Percentiles rank a stretch among this genome's conserved stretches.
Evolutionary conservation across 2,329 filamentous ascomycete species (phyloP).

Genomic region (Venturia effusa): DNA sequence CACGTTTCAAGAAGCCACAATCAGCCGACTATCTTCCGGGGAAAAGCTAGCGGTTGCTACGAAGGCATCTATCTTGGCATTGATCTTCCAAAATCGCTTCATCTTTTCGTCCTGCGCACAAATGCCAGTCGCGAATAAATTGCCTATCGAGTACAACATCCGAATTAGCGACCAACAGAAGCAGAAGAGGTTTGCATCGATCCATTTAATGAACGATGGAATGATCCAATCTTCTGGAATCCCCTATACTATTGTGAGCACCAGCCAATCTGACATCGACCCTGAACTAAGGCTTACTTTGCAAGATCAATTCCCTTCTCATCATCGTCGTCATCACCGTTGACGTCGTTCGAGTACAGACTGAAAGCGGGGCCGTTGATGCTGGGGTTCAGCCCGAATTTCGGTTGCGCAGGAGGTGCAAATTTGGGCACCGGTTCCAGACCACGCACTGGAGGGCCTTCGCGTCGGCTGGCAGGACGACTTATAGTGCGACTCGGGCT

Average conservation of each 20-base stretch:
- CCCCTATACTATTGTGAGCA: slow-evolving; percentile 1
- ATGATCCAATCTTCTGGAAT: slow-evolving; percentile 11
- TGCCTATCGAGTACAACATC: not conserved
- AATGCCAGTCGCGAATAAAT: not conserved
- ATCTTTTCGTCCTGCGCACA: not conserved
- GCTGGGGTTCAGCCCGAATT: not conserved
- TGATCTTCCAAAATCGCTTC: not conserved
- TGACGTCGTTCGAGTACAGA: not conserved
- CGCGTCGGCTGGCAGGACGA: slow-evolving; percentile 12
- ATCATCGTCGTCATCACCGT: slow-evolving; percentile 7
- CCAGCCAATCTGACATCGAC: not conserved
- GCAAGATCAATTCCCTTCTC: slow-evolving; percentile 7
- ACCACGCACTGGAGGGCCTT: not conserved
- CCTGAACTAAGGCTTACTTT: not conserved
- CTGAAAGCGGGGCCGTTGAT: slow-evolving; percentile 5
- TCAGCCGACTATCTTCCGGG: not conserved
- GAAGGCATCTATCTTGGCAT: not conserved
- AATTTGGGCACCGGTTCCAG: not conserved
- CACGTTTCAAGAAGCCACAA: not conserved
- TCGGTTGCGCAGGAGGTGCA: slow-evolving; percentile 5
- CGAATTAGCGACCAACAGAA: not conserved
- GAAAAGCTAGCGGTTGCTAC: not conserved
- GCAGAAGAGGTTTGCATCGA: slow-evolving; percentile 6
- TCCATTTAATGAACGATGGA: slow-evolving; percentile 7
- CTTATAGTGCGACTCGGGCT: slow-evolving; percentile 13